These are phyloP conservation scores for Hemisphaericaspora xylofermentans DNA, from an alignment of 1,139 yeast species.

Conservation along the genomic window DNA sequence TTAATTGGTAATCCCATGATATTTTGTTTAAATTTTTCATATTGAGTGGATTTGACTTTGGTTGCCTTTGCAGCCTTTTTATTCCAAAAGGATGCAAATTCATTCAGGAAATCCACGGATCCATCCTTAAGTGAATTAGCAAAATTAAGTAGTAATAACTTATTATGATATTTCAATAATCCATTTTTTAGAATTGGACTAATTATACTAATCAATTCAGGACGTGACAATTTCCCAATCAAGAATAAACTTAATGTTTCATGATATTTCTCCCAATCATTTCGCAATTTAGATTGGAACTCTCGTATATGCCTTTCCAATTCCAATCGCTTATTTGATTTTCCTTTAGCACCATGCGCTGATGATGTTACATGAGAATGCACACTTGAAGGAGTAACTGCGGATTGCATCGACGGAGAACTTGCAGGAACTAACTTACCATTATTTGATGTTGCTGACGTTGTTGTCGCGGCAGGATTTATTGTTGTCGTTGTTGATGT, in stretches of 20 bases:
- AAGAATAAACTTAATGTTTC: conserved; percentile 73
- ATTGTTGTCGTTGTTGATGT: conserved; percentile 9
- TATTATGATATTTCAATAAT: conserved; percentile 66
- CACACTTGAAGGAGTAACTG: conserved; percentile 2
- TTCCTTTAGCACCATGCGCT: conserved; percentile 3
- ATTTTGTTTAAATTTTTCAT: conserved; percentile 80
- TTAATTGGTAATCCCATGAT: conserved; percentile 83
- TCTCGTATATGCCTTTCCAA: conserved; percentile 72
- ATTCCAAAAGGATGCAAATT: conserved; percentile 60
- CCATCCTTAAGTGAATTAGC: conserved; percentile 81
- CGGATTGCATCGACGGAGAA: background rate
- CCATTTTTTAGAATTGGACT: conserved; percentile 55
- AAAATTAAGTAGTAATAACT: conserved; percentile 72
- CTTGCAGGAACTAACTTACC: conserved; percentile 3
- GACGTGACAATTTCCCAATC: conserved; percentile 75
- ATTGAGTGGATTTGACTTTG: conserved; percentile 58
- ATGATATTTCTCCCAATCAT: conserved; percentile 84
- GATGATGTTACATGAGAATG: conserved; percentile 3
- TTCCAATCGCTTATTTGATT: conserved; percentile 54
- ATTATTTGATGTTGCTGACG: conserved; percentile 4
- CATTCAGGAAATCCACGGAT: conserved; percentile 43
- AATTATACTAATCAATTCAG: conserved; percentile 63
- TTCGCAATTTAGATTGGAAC: conserved; percentile 69
- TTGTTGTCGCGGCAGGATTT: conserved; percentile 5
- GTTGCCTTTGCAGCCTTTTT: conserved; percentile 43